These are phyloP conservation scores for Anisodus acutangulus DNA, from an alignment of 257 asterid species.

Conservation along the genomic window DNA sequence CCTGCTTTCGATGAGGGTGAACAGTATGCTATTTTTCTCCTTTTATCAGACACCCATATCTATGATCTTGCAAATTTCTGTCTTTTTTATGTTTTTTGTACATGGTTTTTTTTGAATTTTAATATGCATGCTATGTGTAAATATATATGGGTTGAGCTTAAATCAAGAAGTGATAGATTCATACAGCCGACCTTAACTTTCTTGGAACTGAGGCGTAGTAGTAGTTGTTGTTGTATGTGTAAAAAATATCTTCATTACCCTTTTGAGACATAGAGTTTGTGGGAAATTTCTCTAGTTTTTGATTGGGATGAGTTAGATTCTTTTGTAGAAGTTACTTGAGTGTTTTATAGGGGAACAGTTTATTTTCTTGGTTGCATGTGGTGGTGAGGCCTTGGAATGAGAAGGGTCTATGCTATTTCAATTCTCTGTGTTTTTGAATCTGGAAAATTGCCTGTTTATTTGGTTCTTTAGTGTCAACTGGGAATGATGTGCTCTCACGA, in stretches of 20 bases:
- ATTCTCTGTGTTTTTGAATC: background rate
- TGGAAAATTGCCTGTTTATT: background rate
- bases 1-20: conserved; percentile 95
- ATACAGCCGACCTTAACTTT: background rate
- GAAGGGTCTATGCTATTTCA: conserved; percentile 22
- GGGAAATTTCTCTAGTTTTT: background rate
- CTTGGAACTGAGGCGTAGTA: background rate
- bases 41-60: background rate
- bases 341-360: background rate
- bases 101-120: too few relatives aligned
- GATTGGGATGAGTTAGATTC: background rate
- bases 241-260: background rate
- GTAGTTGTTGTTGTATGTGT: background rate
- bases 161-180: background rate
- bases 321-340: conserved; percentile 22
- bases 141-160: too few relatives aligned
- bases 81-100: too few relatives aligned
- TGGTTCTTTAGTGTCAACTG: background rate
- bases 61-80: background rate
- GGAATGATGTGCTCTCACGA: background rate
- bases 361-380: conserved; percentile 24
- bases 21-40: conserved; percentile 53
- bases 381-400: conserved; percentile 26
- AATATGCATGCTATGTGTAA: too few relatives aligned
- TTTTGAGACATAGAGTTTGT: too few relatives aligned